These are phyloP conservation scores for Picea engelmannii DNA, from an alignment of 83 land plant genomes.

Conservation along the genomic window DNA sequence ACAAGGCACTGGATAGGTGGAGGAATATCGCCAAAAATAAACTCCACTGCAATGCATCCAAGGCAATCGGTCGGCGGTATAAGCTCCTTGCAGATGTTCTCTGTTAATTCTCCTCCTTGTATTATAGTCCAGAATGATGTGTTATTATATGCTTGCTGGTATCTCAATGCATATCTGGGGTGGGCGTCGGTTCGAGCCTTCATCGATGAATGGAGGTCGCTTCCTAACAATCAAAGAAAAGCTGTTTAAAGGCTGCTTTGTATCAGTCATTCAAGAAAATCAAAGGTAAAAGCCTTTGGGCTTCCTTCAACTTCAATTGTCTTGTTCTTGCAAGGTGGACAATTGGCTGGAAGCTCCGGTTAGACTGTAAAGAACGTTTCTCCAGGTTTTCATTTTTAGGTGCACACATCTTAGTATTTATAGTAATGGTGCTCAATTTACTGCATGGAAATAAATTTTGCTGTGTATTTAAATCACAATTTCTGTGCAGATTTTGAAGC, in stretches of 20 bases:
- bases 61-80: conserved; percentile 19
- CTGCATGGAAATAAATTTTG: too few relatives aligned
- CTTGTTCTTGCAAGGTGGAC: conserved; percentile 2
- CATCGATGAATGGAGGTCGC: background rate
- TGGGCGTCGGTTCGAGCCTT: too few relatives aligned
- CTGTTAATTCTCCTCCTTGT: conserved; percentile 5
- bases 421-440: too few relatives aligned
- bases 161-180: background rate
- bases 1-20: conserved; percentile 16
- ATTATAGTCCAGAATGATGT: background rate
- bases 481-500: too few relatives aligned
- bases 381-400: too few relatives aligned
- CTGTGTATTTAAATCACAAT: too few relatives aligned
- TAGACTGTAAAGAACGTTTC: conserved; percentile 5
- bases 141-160: background rate
- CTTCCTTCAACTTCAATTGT: conserved; percentile 17
- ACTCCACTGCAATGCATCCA: conserved; percentile 6
- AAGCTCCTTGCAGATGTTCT: conserved; percentile 25
- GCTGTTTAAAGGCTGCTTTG: background rate
- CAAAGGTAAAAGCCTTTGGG: background rate
- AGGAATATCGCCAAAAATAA: conserved; percentile 4
- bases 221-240: background rate
- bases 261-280: background rate
- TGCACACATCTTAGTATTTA: too few relatives aligned
- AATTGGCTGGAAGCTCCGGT: conserved; percentile 16